phyloP scores from a whole-genome alignment of 1,284 basidiomycete genomes.

The Sphagnurus paluster region DNA sequence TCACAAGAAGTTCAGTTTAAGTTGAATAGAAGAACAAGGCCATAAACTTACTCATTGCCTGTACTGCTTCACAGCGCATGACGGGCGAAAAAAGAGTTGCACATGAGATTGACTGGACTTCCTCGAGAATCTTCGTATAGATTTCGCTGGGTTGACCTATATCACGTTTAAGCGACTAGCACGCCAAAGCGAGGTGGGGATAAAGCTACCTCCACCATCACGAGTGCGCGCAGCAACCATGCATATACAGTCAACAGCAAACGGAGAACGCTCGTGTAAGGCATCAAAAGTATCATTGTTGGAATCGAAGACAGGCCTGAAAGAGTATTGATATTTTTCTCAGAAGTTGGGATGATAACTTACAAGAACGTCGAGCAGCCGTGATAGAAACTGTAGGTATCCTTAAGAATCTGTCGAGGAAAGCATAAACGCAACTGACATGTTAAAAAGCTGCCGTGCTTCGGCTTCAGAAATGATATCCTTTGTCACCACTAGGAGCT shows the following conservation, averaged over 20 bases:
- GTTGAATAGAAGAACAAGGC: background rate
- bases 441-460: slow-evolving; percentile 80
- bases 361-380: slow-evolving; percentile 86
- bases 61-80: slow-evolving; percentile 79
- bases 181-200: background rate
- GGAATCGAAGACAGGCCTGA: slow-evolving; percentile 76
- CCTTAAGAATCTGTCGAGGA: slow-evolving; percentile 13
- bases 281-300: slow-evolving; percentile 78
- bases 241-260: slow-evolving; percentile 84
- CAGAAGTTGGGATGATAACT: slow-evolving; percentile 16
- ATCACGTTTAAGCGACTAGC: background rate
- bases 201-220: slow-evolving; percentile 75
- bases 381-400: slow-evolving; percentile 67
- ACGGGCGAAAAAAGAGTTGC: slow-evolving; percentile 87
- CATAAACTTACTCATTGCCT: slow-evolving; percentile 77
- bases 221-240: slow-evolving; percentile 87
- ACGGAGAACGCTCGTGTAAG: slow-evolving; percentile 78
- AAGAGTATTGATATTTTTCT: slow-evolving; percentile 5
- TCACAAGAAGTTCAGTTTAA: slow-evolving; percentile 29
- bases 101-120: slow-evolving; percentile 82
- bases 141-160: slow-evolving; percentile 55
- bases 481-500: slow-evolving; percentile 69
- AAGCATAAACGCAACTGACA: slow-evolving; percentile 48
- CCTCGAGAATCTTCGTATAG: slow-evolving; percentile 68
- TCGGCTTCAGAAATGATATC: slow-evolving; percentile 78